phyloP scores from a whole-genome alignment of 805 yeast genomes.

The Pichia phayaonensis region DNA sequence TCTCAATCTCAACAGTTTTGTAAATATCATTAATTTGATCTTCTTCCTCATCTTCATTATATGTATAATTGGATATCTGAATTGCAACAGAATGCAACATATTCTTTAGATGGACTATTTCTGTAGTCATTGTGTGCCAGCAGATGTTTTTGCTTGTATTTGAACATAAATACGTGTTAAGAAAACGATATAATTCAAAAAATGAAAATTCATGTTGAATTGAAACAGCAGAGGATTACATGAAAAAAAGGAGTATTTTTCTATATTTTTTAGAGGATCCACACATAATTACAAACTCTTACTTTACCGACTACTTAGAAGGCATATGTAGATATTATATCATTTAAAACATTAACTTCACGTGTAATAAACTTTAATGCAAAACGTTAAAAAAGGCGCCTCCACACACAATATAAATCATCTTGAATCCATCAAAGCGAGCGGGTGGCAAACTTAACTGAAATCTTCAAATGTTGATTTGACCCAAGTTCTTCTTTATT shows the following conservation, averaged over 20 bases:
- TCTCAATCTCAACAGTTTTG: conserved; percentile 14
- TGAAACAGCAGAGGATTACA: too few relatives aligned
- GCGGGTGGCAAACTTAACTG: neutral
- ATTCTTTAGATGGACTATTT: neutral
- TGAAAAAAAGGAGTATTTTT: neutral
- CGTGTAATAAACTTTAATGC: neutral
- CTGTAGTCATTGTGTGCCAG: neutral
- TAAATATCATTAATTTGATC: conserved; percentile 16
- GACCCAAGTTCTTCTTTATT: neutral
- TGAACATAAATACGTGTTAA: neutral
- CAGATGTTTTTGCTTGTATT: too few relatives aligned
- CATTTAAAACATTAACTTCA: neutral
- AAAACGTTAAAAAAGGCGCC: neutral
- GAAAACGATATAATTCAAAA: too few relatives aligned
- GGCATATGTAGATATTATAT: neutral
- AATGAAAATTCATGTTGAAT: neutral
- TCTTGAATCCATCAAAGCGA: neutral
- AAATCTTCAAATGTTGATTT: neutral
- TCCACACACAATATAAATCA: neutral
- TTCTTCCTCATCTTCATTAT: neutral
- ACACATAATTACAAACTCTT: too few relatives aligned
- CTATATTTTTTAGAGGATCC: too few relatives aligned
- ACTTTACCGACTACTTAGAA: neutral
- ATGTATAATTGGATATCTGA: neutral
- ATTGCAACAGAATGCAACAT: neutral